These are phyloP conservation scores for Wallemia mellicola DNA, from an alignment of 1,284 basidiomycete genomes.

Conservation along the genomic window DNA sequence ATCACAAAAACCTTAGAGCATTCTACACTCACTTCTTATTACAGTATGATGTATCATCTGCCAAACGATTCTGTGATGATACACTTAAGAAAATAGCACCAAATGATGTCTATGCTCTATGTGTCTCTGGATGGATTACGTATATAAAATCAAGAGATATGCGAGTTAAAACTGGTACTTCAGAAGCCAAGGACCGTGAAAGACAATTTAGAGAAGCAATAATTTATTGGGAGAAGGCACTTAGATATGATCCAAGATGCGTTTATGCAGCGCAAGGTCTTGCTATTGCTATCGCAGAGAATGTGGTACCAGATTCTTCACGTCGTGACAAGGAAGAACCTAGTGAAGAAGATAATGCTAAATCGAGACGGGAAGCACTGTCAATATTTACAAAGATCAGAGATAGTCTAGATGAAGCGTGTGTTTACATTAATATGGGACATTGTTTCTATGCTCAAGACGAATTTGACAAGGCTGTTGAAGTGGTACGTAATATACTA, in stretches of 20 bases:
- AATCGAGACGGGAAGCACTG: conserved; percentile 46
- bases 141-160: conserved; percentile 57
- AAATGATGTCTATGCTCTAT: conserved; percentile 66
- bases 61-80: conserved; percentile 53
- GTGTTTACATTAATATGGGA: conserved; percentile 77
- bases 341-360: conserved; percentile 29
- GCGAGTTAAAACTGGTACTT: conserved; percentile 21
- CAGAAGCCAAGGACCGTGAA: conserved; percentile 35
- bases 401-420: conserved; percentile 52
- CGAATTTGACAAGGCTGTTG: conserved; percentile 75
- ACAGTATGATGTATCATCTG: conserved; percentile 28
- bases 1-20: conserved; percentile 47
- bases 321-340: conserved; percentile 12
- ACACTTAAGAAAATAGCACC: conserved; percentile 56
- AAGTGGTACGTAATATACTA: too few species aligned
- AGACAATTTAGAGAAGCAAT: conserved; percentile 48
- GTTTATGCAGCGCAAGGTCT: conserved; percentile 74
- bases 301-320: conserved; percentile 28
- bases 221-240: conserved; percentile 67
- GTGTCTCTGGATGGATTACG: conserved; percentile 53
- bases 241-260: conserved; percentile 47
- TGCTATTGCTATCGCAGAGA: conserved; percentile 69
- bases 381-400: conserved; percentile 62
- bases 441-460: conserved; percentile 72
- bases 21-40: conserved; percentile 64